Percentiles rank a stretch among this genome's conserved stretches.
These are phyloP conservation scores for Penicillium sp. DNA, from an alignment of 2,329 filamentous ascomycete species.

Conservation along the genomic window DNA sequence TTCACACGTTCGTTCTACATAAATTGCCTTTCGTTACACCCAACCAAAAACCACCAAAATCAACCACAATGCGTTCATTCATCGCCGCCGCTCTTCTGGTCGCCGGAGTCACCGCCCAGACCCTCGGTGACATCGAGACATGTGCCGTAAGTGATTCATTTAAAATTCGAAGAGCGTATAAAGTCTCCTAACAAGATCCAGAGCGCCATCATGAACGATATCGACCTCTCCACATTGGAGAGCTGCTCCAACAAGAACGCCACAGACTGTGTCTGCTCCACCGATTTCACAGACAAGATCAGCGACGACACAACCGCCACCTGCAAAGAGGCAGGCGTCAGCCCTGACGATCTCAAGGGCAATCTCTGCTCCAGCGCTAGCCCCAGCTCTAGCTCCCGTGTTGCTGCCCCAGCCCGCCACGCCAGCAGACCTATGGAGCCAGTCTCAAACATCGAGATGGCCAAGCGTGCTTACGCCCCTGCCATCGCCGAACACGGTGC, in stretches of 20 bases:
- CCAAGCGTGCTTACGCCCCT: constrained; percentile 15
- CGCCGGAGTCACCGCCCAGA: constrained; percentile 11
- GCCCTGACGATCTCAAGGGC: constrained; percentile 1
- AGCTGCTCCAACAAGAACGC: constrained; percentile 11
- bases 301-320: neutral
- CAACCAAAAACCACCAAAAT: neutral
- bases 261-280: constrained; percentile 18
- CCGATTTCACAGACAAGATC: constrained; percentile 12
- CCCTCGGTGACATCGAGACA: neutral
- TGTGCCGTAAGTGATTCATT: constrained; percentile 18
- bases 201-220: constrained; percentile 5
- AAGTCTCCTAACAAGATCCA: constrained; percentile 3
- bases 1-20: neutral
- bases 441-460: constrained; percentile 5
- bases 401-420: constrained; percentile 13
- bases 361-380: constrained; percentile 8
- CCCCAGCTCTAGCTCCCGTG: neutral
- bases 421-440: constrained; percentile 21
- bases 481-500: neutral
- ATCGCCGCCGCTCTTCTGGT: constrained; percentile 16
- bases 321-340: constrained; percentile 5
- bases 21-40: neutral
- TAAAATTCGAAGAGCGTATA: neutral
- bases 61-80: constrained; percentile 21
- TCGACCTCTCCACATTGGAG: constrained; percentile 7